Evolutionary conservation across 2,329 filamentous ascomycete genomes (phyloP).

Genomic region (Elsinoe batatas): DNA sequence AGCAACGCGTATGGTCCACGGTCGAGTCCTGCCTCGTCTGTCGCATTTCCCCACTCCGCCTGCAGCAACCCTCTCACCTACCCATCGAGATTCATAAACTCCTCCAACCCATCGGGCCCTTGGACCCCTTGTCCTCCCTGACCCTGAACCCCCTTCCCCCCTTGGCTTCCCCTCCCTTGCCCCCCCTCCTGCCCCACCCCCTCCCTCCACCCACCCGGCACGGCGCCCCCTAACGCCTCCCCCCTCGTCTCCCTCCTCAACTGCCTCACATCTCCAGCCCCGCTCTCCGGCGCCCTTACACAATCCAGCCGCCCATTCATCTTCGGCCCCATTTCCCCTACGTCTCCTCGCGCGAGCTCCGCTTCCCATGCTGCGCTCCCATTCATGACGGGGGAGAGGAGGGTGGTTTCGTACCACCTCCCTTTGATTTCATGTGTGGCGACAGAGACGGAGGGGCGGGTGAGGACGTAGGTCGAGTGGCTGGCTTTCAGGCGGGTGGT

Average conservation of each 20-base stretch:
- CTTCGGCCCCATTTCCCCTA: conserved; percentile 25
- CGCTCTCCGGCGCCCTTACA: conserved; percentile 14
- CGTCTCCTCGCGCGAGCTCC: conserved; percentile 22
- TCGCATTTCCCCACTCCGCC: not conserved
- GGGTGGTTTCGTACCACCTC: conserved; percentile 50
- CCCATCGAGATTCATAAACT: conserved; percentile 36
- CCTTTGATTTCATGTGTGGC: conserved; percentile 45
- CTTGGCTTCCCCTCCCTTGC: not conserved
- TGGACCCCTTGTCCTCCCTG: conserved; percentile 9
- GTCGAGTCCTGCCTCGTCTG: not conserved
- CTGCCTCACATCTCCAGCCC: conserved; percentile 3
- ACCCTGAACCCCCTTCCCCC: not conserved
- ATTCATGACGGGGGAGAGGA: conserved; percentile 37
- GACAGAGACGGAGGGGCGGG: conserved; percentile 25
- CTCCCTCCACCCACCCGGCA: conserved; percentile 29
- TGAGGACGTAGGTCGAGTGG: conserved; percentile 37
- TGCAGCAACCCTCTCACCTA: not conserved
- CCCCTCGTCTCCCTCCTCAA: conserved; percentile 17
- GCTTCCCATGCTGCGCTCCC: conserved; percentile 19
- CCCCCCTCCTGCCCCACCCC: conserved; percentile 9
- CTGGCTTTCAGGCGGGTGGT: conserved; percentile 30
- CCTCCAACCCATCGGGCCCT: conserved; percentile 28
- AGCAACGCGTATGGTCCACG: no score
- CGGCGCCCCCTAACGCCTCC: conserved; percentile 34
- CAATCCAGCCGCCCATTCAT: conserved; percentile 30